phyloP scores from a whole-genome alignment of 176 grass and related monocot genomes.

The Bothriochloa decipiens region DNA sequence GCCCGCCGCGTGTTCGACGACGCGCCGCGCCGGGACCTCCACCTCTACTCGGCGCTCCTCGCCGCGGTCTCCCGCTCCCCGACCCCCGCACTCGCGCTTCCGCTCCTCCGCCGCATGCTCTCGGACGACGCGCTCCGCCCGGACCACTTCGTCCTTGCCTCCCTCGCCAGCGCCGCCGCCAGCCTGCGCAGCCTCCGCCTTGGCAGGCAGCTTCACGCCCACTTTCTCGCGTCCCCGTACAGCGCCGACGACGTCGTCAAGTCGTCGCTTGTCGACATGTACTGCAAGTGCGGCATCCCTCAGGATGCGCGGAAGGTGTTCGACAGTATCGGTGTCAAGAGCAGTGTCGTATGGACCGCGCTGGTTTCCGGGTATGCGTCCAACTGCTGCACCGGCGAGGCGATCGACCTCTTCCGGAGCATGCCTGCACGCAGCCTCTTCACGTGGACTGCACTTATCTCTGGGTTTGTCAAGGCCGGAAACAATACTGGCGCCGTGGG shows the following conservation, averaged over 20 bases:
- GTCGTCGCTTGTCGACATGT: constrained; percentile 88
- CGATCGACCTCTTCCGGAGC: constrained; percentile 58
- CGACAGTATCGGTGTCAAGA: constrained; percentile 60
- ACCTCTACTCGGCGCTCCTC: constrained; percentile 73
- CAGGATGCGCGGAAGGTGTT: constrained; percentile 78
- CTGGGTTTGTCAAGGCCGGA: constrained; percentile 64
- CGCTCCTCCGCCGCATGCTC: constrained; percentile 63
- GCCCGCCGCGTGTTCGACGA: constrained; percentile 63
- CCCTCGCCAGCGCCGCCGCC: constrained; percentile 52
- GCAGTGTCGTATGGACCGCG: constrained; percentile 71
- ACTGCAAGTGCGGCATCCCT: constrained; percentile 62
- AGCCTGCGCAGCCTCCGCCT: constrained; percentile 55
- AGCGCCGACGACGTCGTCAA: constrained; percentile 60
- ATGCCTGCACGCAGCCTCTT: constrained; percentile 71
- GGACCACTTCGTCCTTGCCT: constrained; percentile 73
- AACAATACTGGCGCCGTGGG: constrained; percentile 47
- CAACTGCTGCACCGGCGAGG: constrained; percentile 43
- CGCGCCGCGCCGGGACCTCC: constrained; percentile 46
- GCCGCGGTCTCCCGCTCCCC: constrained; percentile 63
- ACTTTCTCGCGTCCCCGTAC: constrained; percentile 52
- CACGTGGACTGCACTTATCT: constrained; percentile 82
- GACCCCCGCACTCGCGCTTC: constrained; percentile 33
- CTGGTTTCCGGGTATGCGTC: constrained; percentile 74
- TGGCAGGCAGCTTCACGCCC: constrained; percentile 72
- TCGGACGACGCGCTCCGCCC: constrained; percentile 50